A percentile compares a stretch with the other conserved stretches of the same genome.
Conservation (phyloP, 1,284 basidiomycete genomes). For the Ustilago lituana region DNA sequence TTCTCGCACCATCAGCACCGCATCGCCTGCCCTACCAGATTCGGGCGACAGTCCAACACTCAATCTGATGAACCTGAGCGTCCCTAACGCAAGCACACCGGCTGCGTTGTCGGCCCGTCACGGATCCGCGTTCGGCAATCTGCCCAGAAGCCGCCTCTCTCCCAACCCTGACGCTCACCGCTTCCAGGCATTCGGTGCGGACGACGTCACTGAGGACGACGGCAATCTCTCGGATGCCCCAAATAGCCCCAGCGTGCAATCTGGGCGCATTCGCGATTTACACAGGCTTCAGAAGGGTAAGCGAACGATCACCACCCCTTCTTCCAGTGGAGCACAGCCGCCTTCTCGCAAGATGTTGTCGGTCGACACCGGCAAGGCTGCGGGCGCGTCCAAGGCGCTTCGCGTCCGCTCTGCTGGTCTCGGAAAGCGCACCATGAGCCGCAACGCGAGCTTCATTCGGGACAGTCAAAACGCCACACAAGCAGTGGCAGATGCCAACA, state of each 20-base stretch:
- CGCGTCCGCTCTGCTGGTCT: constrained; percentile 44
- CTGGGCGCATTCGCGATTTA: constrained; percentile 38
- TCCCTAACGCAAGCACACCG: constrained; percentile 35
- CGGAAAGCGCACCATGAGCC: constrained; percentile 42
- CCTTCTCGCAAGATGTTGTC: constrained; percentile 41
- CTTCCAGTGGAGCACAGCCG: constrained; percentile 15
- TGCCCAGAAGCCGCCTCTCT: constrained; percentile 30
- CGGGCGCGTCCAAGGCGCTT: constrained; percentile 32
- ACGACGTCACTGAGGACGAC: constrained; percentile 33
- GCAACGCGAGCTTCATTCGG: constrained; percentile 30
- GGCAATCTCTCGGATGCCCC: constrained; percentile 36
- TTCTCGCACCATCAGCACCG: constrained; percentile 15
- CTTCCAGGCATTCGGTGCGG: constrained; percentile 10
- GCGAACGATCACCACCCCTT: constrained; percentile 24
- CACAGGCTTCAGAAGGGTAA: constrained; percentile 41
- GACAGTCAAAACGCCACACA: constrained; percentile 10
- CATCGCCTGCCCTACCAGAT: constrained; percentile 45
- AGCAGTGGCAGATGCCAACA: not conserved
- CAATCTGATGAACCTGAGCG: constrained; percentile 35
- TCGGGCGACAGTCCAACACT: constrained; percentile 54
- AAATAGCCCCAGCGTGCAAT: constrained; percentile 38
- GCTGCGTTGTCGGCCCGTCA: constrained; percentile 18
- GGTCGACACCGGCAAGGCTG: constrained; percentile 37
- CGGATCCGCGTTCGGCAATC: constrained; percentile 21
- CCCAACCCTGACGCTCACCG: constrained; percentile 10